Percentiles rank a stretch among this genome's conserved stretches.
These are phyloP conservation scores for Coemansia sp. DNA, from an alignment of 192 early-diverging fungal species.

Conservation along the genomic window DNA sequence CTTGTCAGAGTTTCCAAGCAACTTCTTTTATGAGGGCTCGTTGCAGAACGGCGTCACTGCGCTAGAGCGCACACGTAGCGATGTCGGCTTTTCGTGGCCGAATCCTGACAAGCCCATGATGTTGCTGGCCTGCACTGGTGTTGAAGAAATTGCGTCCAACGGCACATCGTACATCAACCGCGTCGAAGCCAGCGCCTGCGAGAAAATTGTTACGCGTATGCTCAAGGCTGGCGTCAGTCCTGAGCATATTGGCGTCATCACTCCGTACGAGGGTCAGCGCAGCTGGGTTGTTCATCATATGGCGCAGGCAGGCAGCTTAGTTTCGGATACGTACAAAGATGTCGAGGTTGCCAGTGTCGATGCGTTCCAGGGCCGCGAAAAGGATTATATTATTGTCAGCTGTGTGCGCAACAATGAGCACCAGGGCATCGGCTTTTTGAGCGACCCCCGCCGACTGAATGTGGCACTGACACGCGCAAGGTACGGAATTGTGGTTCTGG, in stretches of 20 bases:
- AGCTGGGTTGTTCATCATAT: slow-evolving; percentile 94
- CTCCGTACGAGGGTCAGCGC: slow-evolving; percentile 98
- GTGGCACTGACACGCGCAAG: slow-evolving; percentile 89
- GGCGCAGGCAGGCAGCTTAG: slow-evolving; percentile 87
- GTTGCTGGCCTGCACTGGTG: slow-evolving; percentile 88
- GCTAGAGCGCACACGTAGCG: slow-evolving; percentile 81
- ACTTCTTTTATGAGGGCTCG: slow-evolving; percentile 99
- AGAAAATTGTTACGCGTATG: slow-evolving; percentile 95
- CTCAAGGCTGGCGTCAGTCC: slow-evolving; percentile 84
- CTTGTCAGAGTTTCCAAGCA: slow-evolving; percentile 96
- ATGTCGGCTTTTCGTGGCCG: slow-evolving; percentile 97
- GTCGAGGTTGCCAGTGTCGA: slow-evolving; percentile 99
- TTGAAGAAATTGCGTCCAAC: slow-evolving; percentile 94
- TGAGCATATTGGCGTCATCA: slow-evolving; percentile 95
- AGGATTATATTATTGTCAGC: slow-evolving; percentile 98
- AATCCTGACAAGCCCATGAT: slow-evolving; percentile 91
- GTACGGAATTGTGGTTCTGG: slow-evolving; percentile 90
- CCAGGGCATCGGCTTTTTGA: slow-evolving; percentile 93
- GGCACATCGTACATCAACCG: slow-evolving; percentile 98
- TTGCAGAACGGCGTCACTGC: slow-evolving; percentile 96
- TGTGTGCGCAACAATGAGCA: slow-evolving; percentile 98
- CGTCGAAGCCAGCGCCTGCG: slow-evolving; percentile 93
- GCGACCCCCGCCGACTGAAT: slow-evolving; percentile 87
- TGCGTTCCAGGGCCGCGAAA: slow-evolving; percentile 99
- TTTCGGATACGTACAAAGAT: slow-evolving; percentile 95